Evolutionary conservation across 306 rosid genomes (phyloP).

Genomic region (Vigna mungo): DNA sequence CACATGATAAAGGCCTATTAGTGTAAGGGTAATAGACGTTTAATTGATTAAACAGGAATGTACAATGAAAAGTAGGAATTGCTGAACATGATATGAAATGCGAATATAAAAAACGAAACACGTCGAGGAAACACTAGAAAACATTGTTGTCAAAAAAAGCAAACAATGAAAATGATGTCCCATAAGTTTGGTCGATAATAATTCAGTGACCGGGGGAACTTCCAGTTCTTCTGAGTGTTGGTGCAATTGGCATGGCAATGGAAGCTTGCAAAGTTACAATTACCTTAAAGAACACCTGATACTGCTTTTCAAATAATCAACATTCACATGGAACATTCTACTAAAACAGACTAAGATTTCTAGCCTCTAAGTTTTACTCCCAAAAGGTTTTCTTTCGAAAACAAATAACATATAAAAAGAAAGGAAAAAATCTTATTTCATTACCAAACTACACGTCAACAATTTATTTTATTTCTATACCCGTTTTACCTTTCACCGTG

Average conservation of each 20-base stretch:
- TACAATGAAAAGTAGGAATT: neutral
- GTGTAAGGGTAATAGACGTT: neutral
- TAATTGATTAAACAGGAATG: neutral
- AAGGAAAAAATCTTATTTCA: neutral
- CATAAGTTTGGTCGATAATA: constrained; percentile 27
- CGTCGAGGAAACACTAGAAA: neutral
- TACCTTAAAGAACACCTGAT: neutral
- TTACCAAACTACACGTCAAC: neutral
- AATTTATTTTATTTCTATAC: constrained; percentile 1
- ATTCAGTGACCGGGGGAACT: neutral
- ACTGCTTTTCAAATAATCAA: neutral
- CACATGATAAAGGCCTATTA: constrained; percentile 1
- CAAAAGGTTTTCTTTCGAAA: neutral
- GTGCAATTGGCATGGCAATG: neutral
- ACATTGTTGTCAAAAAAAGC: neutral
- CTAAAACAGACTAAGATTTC: neutral
- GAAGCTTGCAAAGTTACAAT: neutral
- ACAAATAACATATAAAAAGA: neutral
- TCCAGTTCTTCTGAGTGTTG: neutral
- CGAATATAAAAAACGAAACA: constrained; percentile 1
- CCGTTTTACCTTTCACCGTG: neutral
- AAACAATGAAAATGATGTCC: neutral
- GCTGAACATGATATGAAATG: neutral
- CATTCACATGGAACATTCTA: neutral
- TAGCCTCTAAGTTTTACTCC: neutral